A percentile compares a stretch with the other conserved stretches of the same genome.
These are phyloP conservation scores for Tuber microsphaerosporum DNA, from an alignment of 495 filamentous ascomycete genomes.

Conservation along the genomic window DNA sequence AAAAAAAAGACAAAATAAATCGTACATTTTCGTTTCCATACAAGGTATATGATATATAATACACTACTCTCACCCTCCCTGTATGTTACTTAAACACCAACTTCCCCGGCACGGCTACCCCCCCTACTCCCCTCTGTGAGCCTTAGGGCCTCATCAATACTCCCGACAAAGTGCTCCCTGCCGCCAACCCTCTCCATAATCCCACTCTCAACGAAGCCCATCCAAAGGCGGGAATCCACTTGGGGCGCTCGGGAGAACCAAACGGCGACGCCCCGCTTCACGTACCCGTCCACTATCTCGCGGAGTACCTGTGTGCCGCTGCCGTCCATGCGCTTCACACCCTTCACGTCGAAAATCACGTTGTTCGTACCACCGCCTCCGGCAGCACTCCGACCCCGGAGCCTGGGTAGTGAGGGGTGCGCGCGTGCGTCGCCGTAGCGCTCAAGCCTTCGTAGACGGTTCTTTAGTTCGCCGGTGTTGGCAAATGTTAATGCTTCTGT, in stretches of 20 bases:
- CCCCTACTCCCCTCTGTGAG: conserved; percentile 20
- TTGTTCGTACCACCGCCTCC: conserved; percentile 67
- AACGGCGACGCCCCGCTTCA: conserved; percentile 63
- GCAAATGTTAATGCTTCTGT: conserved; percentile 94
- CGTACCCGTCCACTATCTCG: conserved; percentile 78
- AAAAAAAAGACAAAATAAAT: background rate
- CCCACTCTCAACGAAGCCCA: conserved; percentile 67
- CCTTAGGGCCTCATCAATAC: conserved; percentile 75
- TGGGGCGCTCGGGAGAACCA: conserved; percentile 76
- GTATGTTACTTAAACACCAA: conserved; percentile 10
- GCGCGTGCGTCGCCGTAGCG: conserved; percentile 74
- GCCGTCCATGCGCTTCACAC: conserved; percentile 85
- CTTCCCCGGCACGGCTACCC: conserved; percentile 16
- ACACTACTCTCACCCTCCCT: background rate
- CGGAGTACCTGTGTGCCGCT: conserved; percentile 83
- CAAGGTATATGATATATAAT: background rate
- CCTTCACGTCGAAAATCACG: conserved; percentile 94
- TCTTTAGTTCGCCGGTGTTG: conserved; percentile 89
- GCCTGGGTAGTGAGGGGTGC: conserved; percentile 77
- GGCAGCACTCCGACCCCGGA: conserved; percentile 45
- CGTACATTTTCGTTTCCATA: background rate
- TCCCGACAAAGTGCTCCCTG: conserved; percentile 65
- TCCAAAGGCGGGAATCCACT: conserved; percentile 57
- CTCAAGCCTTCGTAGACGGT: conserved; percentile 72
- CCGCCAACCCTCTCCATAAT: conserved; percentile 73